These are phyloP conservation scores for Geosmithia putterillii DNA, from an alignment of 2,329 filamentous ascomycete species.

Conservation along the genomic window DNA sequence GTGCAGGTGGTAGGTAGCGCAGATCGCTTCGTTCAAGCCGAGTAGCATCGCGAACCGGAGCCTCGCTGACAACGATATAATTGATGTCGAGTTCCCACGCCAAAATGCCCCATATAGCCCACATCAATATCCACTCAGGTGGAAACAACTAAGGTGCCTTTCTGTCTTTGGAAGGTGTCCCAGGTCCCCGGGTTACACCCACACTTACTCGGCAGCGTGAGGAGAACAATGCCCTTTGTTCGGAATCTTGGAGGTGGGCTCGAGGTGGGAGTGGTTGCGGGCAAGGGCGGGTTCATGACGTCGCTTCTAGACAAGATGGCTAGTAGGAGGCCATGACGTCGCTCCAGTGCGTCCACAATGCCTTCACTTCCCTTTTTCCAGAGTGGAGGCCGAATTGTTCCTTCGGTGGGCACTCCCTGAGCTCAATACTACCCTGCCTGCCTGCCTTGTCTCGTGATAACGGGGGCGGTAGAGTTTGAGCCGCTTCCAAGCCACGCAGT, in stretches of 20 bases:
- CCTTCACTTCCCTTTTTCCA: background rate
- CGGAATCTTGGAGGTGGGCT: background rate
- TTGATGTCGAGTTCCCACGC: too few species aligned
- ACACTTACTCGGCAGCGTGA: too few species aligned
- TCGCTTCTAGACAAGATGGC: background rate
- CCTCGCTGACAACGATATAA: too few species aligned
- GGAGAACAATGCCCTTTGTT: background rate
- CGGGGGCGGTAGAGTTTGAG: background rate
- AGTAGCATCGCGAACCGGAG: too few species aligned
- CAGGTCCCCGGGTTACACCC: too few species aligned
- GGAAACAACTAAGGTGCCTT: too few species aligned
- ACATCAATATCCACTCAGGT: too few species aligned
- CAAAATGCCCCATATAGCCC: too few species aligned
- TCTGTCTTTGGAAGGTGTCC: too few species aligned
- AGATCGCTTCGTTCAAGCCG: too few species aligned
- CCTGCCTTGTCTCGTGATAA: background rate
- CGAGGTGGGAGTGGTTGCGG: too few species aligned
- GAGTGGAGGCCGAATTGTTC: background rate
- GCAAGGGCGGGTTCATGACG: background rate
- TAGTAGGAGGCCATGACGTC: background rate
- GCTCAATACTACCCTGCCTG: background rate
- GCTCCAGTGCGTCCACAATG: background rate
- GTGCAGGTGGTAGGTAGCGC: too few species aligned
- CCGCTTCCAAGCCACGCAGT: background rate
- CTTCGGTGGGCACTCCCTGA: background rate